Evolutionary conservation across 345 rosid genomes (phyloP), one percentile per base, ranked within the genome.

Genomic region (Boechera retrofracta): DNA sequence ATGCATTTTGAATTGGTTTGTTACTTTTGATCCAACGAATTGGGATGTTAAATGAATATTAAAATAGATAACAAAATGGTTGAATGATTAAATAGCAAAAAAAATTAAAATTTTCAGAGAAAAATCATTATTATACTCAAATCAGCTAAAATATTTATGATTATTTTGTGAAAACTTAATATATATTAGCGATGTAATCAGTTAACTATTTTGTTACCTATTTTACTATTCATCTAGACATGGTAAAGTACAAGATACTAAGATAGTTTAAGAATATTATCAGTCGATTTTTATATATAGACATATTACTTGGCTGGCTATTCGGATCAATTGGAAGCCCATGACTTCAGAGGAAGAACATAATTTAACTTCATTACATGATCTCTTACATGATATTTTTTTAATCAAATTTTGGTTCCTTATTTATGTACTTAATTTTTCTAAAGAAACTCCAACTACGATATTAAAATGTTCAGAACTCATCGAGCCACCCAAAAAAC

Each of bases 401-500:
- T 6, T 0, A 55, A 38, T 26, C 1, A 48, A 21, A 28, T 13
- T 4, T 21, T 55, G 64, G 64, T 74, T 67, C 59, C 53, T 29
- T 68, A 36, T 59, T 10, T 68, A 6, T 45, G 58, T 65, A 12
- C 44, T 41, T 8, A 41, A 41, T 3, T 41, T 41, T 41, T 3
- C 3, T 42, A 42, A 42, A 11, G 48, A 42, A 38, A 62, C 31
- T 28, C 35, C 31, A 32, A 5, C 54, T 15, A 16, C 66, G 6
- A 55, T 74, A 21, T 31, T 44, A 74, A 66, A 56, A 45, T 45
- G 67, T 57, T 11, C 9, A 57, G 5, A 54, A 42, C 36, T 64
- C 72, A 66, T 75, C 72, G 67, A 66, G 72, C 78, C 72, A 57
- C 72, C 41, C 57, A 65, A 33, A 64, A 4, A 56, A 55, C 39